Base-by-base conservation (phyloP, 192 early-diverging fungal genomes). In the Umbelopsis sp. region DNA sequence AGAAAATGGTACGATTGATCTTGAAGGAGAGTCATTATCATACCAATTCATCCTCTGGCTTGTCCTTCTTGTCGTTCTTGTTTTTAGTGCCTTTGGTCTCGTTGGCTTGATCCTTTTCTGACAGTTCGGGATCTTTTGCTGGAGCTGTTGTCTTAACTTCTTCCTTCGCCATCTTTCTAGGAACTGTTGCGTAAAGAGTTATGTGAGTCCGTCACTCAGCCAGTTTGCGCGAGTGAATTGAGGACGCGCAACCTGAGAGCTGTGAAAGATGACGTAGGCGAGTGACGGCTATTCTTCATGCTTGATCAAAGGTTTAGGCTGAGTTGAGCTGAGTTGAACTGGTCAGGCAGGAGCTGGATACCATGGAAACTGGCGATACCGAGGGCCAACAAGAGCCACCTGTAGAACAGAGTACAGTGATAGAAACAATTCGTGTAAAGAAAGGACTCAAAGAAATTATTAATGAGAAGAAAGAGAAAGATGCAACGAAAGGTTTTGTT, bases 401-500 rank as follows among this genome's bases (percentile, higher is more conserved):
- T 11, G 17, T 16, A 34, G 56, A 62, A 20, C 26, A 20, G 26
- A 32, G 34, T 16, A 34, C 31, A 14, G 17, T 32, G 14, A 32
- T 12, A 12, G 16, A 62, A 34, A 14, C 31, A 20, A 20, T 32
- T 14, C 32, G 4, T 29, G 29, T 11, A 0, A 62, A 22, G 7
- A 32, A 62, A 62, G 26, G 5, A 0, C 20, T 62, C 26, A 32
- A 62, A 20, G 26, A 62, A 36, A 31, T 62, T 34, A 62, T 62
- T 2, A 29, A 20, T 4, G 29, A 31, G 4, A 62, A 62, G 56
- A 82, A 81, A 54, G 71, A 73, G 43, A 85, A 81, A 68, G 79
- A 82, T 71, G 75, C 72, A n/a, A 74, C 78, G 56, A 85, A 85
- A 82, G 83, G 83, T 85, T 11, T 25, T 41, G 12, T 24, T 12